Evolutionary conservation across 768 basidiomycete species (phyloP), one percentile per base, ranked within the genome.

Genomic region (Scleroderma citrinum): DNA sequence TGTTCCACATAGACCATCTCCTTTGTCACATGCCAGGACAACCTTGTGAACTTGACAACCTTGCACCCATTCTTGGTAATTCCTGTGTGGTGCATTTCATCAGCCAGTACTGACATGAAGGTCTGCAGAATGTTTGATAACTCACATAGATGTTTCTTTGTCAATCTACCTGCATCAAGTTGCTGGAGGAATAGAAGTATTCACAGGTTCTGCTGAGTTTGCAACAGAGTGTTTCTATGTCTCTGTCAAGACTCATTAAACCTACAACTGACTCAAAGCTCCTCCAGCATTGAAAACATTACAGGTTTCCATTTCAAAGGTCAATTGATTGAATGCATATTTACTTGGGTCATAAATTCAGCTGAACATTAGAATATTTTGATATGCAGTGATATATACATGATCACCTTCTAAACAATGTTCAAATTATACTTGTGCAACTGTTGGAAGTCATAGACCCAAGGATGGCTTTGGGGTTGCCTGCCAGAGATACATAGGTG

Each of bases 1-100:
- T 82, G 78, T 78, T 65, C 60, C 39, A 78, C 78, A 19, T 73
- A 80, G 60, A 78, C 79, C 12, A 61, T 77, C 52, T 78, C 77
- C 8, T 82, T 82, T 63, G 75, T 81, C 54, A 76, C 69, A 53
- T n/a, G n/a, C n/a, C 60, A 68, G 2, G 78, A 74, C 0, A 61
- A 80, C 55, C 70, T 82, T 61, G 76, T 59, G 34, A 60, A 71
- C 58, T 82, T 81, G 76, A 58, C 17, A 77, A 81, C 54, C 62
- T 82, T 57, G 76, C 75, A 40, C 71, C 61, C 19, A 81, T 82
- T 66, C 78, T 82, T 65, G 59, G 79, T 81, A 48, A 48, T 75
- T 57, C 16, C 7, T 23, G 14, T 34, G 19, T 16, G 5, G 12
- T 5, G 6, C 24, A 44, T 29, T 24, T 35, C 19, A 43, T 19